A percentile compares a stretch with the other conserved stretches of the same genome.
phyloP scores from a whole-genome alignment of 768 basidiomycete genomes.

The Pulveroboletus sp. region DNA sequence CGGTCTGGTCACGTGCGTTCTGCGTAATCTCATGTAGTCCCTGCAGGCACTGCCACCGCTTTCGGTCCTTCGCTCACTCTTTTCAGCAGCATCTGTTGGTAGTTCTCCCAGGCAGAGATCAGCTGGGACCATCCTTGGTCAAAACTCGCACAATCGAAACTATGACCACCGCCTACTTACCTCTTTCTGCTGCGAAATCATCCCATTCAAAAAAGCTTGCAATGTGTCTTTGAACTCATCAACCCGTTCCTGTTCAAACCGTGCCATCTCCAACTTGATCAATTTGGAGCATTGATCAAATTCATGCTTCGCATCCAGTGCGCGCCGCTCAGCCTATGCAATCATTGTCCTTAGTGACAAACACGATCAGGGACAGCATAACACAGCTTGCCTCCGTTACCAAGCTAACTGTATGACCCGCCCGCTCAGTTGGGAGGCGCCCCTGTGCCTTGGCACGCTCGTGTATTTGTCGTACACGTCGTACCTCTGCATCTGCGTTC shows the following conservation, averaged over 20 bases:
- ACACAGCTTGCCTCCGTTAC: slow-evolving; percentile 65
- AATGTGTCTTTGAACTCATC: slow-evolving; percentile 88
- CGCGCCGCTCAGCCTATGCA: slow-evolving; percentile 74
- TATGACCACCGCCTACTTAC: slow-evolving; percentile 32
- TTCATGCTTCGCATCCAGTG: slow-evolving; percentile 78
- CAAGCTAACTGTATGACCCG: slow-evolving; percentile 69
- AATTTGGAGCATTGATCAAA: slow-evolving; percentile 86
- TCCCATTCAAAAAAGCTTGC: slow-evolving; percentile 79
- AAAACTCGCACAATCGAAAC: neutral
- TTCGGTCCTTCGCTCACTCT: slow-evolving; percentile 22
- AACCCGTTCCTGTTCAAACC: slow-evolving; percentile 91
- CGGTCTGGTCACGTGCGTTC: too few species aligned
- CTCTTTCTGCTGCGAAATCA: slow-evolving; percentile 82
- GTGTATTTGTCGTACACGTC: slow-evolving; percentile 67
- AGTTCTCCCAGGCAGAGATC: slow-evolving; percentile 75
- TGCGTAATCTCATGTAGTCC: neutral
- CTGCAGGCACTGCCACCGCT: neutral
- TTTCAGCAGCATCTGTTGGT: slow-evolving; percentile 68
- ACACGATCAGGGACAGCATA: neutral
- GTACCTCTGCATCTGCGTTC: slow-evolving; percentile 66
- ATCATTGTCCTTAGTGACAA: neutral
- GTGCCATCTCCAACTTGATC: slow-evolving; percentile 81
- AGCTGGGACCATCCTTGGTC: slow-evolving; percentile 41
- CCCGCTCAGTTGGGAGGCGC: slow-evolving; percentile 60
- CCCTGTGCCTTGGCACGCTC: slow-evolving; percentile 82